Percentiles rank a stretch among this genome's conserved stretches.
phyloP scores from a whole-genome alignment of 2,329 filamentous ascomycete species.

The Fusarium nurragi region DNA sequence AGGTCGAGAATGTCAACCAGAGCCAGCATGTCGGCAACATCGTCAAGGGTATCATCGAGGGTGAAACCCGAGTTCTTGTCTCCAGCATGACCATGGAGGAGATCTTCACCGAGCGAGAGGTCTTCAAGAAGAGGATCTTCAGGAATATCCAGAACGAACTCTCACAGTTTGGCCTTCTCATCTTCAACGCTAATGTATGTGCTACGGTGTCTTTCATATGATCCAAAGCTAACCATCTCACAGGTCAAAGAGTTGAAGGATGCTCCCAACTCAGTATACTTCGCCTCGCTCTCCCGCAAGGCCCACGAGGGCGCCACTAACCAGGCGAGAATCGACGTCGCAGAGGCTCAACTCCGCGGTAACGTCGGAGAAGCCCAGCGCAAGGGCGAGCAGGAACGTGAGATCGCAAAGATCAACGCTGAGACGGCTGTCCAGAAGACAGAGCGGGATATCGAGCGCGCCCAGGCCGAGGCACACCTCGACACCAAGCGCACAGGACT shows the following conservation, averaged over 20 bases:
- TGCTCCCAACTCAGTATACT: conserved; percentile 83
- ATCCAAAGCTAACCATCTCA: neutral
- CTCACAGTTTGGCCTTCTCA: conserved; percentile 80
- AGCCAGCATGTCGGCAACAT: conserved; percentile 79
- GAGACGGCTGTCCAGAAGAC: conserved; percentile 87
- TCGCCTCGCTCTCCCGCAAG: conserved; percentile 82
- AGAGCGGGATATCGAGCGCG: conserved; percentile 83
- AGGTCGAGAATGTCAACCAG: conserved; percentile 50
- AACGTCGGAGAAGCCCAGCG: conserved; percentile 82
- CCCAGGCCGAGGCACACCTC: conserved; percentile 79
- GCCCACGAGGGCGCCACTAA: conserved; percentile 87
- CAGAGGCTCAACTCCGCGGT: conserved; percentile 70
- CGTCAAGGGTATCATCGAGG: conserved; percentile 90
- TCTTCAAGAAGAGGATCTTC: conserved; percentile 80
- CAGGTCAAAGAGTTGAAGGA: conserved; percentile 83
- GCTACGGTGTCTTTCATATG: neutral
- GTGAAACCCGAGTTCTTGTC: conserved; percentile 84
- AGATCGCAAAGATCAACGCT: conserved; percentile 88
- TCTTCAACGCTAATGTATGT: conserved; percentile 71
- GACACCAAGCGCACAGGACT: conserved; percentile 77
- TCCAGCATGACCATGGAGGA: conserved; percentile 94
- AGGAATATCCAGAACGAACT: conserved; percentile 82
- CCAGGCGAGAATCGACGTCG: conserved; percentile 75
- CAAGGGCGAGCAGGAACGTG: conserved; percentile 81
- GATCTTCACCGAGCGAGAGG: conserved; percentile 79